phyloP scores from a whole-genome alignment of 2,329 filamentous ascomycete species.

The Aspergillus unguis region DNA sequence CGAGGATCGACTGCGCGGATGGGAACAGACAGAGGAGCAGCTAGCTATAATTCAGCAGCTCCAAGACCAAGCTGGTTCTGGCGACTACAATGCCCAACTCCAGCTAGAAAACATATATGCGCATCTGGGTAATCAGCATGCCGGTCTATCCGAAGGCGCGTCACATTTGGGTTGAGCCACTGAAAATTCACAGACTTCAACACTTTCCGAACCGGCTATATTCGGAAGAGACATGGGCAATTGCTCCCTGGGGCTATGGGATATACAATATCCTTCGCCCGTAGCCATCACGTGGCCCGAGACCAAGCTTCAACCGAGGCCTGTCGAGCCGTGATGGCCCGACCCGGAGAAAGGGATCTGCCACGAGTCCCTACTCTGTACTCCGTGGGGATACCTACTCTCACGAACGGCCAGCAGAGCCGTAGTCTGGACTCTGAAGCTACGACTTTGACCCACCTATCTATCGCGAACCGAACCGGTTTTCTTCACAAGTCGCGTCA shows the following conservation, averaged over 20 bases:
- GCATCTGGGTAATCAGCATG: constrained; percentile 21
- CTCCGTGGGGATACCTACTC: no score
- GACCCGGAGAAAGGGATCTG: neutral
- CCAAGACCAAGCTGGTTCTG: constrained; percentile 35
- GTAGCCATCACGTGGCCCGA: neutral
- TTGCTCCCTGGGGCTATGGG: neutral
- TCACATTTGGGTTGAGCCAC: constrained; percentile 10
- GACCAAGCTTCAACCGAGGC: neutral
- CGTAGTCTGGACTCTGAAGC: no score
- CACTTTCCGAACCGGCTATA: neutral
- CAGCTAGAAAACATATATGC: constrained; percentile 38
- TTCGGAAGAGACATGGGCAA: neutral
- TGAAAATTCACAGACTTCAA: neutral
- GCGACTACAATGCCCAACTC: constrained; percentile 35
- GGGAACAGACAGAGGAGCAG: constrained; percentile 39
- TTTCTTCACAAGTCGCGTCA: neutral
- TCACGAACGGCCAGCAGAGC: no score
- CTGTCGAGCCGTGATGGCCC: neutral
- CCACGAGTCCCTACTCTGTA: no score
- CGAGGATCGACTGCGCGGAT: constrained; percentile 33
- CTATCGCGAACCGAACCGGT: constrained; percentile 1
- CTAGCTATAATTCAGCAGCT: constrained; percentile 36
- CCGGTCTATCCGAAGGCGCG: constrained; percentile 9
- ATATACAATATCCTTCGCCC: neutral
- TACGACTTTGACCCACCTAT: neutral